Base-by-base conservation (phyloP, 2,329 filamentous ascomycete genomes). In the Teratosphaeria zuluensis region DNA sequence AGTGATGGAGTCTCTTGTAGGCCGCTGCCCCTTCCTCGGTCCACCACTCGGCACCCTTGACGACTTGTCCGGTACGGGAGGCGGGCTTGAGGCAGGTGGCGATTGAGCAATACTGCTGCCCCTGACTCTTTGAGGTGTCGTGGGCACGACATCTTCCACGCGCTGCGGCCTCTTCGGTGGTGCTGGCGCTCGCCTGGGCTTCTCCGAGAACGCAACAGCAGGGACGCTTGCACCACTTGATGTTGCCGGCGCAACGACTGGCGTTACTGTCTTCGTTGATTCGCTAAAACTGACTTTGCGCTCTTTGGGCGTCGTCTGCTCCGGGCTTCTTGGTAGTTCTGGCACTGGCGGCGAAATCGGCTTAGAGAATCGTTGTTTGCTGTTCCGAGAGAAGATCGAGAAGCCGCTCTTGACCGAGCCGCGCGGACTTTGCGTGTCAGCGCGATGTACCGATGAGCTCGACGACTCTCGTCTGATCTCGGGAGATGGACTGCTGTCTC, bases 101-200 rank as follows among this genome's bases (percentile, higher is more conserved):
- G 33, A n/a, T 14, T 28, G 42, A 11, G 11, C 8, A 16, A 51
- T 51, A 33, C n/a, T 38, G 57, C 32, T 57, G 32, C 30, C 59
- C 35, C 30, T 54, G 59, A n/a, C 55, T 51, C n/a, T 54, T 8
- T 30, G 58, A 48, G 56, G 55, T 32, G 57, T 52, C 5, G 62
- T 54, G 3, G 56, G 58, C n/a, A 63, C 51, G 63, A 60, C 30
- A 63, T 57, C 19, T 65, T 42, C 35, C 5, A 16, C 35, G 16
- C 35, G 7, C 35, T 62, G 35, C 60, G 64, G 62, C 53, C 62
- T 62, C 51, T 61, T 64, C 3, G 66, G 66, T 33, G 42, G 63
- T 52, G 28, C 48, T 19, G 63, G 63, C 32, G 64, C 62, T 30
- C 51, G 56, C 53, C 61, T 55, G 1, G 63, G 63, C 55, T 61